Evolutionary conservation across 495 filamentous ascomycete species (phyloP).

Genomic region (Tirmania nivea): DNA sequence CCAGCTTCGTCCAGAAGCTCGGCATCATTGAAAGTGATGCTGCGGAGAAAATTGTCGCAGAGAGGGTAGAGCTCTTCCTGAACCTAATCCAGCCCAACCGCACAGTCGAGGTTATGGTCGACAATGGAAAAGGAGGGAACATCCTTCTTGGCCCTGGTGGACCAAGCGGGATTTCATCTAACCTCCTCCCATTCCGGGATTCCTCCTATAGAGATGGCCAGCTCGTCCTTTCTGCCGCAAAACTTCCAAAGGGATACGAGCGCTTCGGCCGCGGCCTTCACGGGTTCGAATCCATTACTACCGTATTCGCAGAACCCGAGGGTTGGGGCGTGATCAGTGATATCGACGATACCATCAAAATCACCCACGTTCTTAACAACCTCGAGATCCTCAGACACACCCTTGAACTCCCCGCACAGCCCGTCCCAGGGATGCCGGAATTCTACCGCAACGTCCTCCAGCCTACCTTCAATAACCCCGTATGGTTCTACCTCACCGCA

Average conservation of each 20-base stretch:
- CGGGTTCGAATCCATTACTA: slow-evolving; percentile 28
- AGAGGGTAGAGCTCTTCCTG: slow-evolving; percentile 54
- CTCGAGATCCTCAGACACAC: slow-evolving; percentile 64
- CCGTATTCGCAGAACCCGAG: slow-evolving; percentile 48
- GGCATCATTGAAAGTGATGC: slow-evolving; percentile 40
- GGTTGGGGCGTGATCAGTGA: slow-evolving; percentile 84
- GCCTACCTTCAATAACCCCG: slow-evolving; percentile 32
- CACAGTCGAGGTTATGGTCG: slow-evolving; percentile 36
- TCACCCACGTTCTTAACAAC: slow-evolving; percentile 57
- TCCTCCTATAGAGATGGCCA: slow-evolving; percentile 21
- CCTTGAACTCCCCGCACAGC: slow-evolving; percentile 49
- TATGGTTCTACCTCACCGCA: slow-evolving; percentile 85
- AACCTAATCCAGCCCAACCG: slow-evolving; percentile 49
- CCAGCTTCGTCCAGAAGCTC: slow-evolving; percentile 45
- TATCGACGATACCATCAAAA: slow-evolving; percentile 90
- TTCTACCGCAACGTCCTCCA: slow-evolving; percentile 45
- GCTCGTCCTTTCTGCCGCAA: slow-evolving; percentile 25
- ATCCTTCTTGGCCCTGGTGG: slow-evolving; percentile 47
- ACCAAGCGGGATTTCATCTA: slow-evolving; percentile 45
- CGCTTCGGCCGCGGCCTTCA: slow-evolving; percentile 16
- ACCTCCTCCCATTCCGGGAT: slow-evolving; percentile 28
- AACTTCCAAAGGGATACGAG: slow-evolving; percentile 28
- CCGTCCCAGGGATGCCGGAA: slow-evolving; percentile 63
- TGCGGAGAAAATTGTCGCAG: slow-evolving; percentile 39
- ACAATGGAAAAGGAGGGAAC: slow-evolving; percentile 20